A percentile compares a stretch with the other conserved stretches of the same genome.
Conservation (phyloP, 495 filamentous ascomycete genomes). For the Penicillium bovifimosum region DNA sequence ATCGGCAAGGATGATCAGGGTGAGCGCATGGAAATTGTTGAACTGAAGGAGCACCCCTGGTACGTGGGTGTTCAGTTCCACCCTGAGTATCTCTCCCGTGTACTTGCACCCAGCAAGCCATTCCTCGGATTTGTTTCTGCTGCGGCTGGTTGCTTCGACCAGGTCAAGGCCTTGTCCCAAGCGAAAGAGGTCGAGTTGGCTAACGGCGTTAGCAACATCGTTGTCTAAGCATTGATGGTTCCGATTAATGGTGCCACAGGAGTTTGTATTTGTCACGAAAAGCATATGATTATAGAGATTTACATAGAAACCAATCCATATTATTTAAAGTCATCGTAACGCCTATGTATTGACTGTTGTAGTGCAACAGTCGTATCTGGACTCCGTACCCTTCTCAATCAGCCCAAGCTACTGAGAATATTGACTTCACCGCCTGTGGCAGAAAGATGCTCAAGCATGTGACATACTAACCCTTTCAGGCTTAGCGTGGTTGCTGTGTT, state of each 20-base stretch:
- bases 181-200: constrained; percentile 11
- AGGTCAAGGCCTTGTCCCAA: constrained; percentile 27
- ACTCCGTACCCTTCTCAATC: too few species aligned
- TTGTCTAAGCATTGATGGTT: constrained; percentile 7
- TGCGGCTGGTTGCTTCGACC: constrained; percentile 57
- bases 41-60: constrained; percentile 84
- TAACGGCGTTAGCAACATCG: constrained; percentile 13
- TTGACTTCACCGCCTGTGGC: background rate
- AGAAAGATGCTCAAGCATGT: constrained; percentile 17
- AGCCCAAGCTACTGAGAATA: background rate
- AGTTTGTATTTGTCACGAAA: constrained; percentile 11
- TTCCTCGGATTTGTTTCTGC: constrained; percentile 87
- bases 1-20: constrained; percentile 75
- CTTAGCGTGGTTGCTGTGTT: constrained; percentile 17
- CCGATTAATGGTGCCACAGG: background rate
- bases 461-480: constrained; percentile 13
- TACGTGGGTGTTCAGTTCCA: constrained; percentile 90
- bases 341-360: too few species aligned
- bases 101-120: constrained; percentile 67
- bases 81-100: constrained; percentile 72
- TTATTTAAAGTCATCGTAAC: background rate
- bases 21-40: constrained; percentile 85
- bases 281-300: constrained; percentile 9
- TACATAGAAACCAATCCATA: background rate
- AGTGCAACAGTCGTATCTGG: too few species aligned